phyloP scores from a whole-genome alignment of 805 yeast genomes.

The Lachancea sp. region DNA sequence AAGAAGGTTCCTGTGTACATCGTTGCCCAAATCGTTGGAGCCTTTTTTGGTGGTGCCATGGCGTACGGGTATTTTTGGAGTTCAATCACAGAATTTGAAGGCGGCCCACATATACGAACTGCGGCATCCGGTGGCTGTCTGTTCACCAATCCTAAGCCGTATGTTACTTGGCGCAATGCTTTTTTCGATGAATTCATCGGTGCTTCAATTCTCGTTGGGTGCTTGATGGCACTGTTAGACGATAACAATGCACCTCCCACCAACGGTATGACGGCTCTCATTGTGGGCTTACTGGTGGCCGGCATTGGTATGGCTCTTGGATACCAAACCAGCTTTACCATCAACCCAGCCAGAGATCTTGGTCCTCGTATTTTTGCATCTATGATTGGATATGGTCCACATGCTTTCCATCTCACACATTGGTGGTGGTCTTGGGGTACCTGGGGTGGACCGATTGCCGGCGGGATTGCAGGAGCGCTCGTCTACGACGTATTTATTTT shows the following conservation, averaged over 20 bases:
- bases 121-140: conserved; percentile 36
- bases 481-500: conserved; percentile 40
- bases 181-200: conserved; percentile 40
- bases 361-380: conserved; percentile 42
- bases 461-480: conserved; percentile 39
- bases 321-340: conserved; percentile 43
- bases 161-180: conserved; percentile 35
- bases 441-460: conserved; percentile 38
- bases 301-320: conserved; percentile 42
- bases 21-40: conserved; percentile 40
- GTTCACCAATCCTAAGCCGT: conserved; percentile 37
- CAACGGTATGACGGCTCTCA: conserved; percentile 37
- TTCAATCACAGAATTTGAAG: conserved; percentile 17
- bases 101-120: conserved; percentile 17
- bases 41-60: conserved; percentile 38
- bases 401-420: conserved; percentile 16
- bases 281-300: conserved; percentile 36
- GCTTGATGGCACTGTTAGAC: conserved; percentile 40
- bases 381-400: conserved; percentile 36
- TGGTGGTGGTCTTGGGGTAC: conserved; percentile 36
- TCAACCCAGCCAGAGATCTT: conserved; percentile 44
- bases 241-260: conserved; percentile 38
- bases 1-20: conserved; percentile 38
- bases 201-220: conserved; percentile 37
- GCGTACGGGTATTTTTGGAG: conserved; percentile 39